phyloP scores from a whole-genome alignment of 495 filamentous ascomycete species.

The Talaromyces liani region DNA sequence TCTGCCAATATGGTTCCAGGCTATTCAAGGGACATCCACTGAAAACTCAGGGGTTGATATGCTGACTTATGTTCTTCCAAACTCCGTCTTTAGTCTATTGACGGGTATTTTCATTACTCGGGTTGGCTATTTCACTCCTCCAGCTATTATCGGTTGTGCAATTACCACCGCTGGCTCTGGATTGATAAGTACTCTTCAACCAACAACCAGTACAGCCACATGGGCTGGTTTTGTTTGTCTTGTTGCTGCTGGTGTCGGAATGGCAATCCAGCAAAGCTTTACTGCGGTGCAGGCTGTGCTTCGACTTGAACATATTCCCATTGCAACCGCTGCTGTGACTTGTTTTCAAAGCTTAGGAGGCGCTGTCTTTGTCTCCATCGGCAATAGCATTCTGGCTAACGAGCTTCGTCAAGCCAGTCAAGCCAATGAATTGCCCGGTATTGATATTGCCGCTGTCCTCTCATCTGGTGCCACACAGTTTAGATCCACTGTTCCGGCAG shows the following conservation, averaged over 20 bases:
- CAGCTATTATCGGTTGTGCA: conserved; percentile 47
- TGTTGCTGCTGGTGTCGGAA: conserved; percentile 45
- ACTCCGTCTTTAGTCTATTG: conserved; percentile 4
- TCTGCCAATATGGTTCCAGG: conserved; percentile 7
- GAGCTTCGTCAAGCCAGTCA: conserved; percentile 44
- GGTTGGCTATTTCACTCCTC: conserved; percentile 64
- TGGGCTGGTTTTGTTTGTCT: conserved; percentile 59
- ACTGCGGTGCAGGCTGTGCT: conserved; percentile 25
- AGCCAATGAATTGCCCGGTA: conserved; percentile 30
- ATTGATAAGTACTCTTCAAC: conserved; percentile 51
- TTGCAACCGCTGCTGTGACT: conserved; percentile 41
- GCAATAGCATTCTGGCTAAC: conserved; percentile 60
- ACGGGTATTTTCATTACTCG: conserved; percentile 46
- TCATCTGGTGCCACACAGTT: conserved; percentile 53
- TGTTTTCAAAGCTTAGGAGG: conserved; percentile 55
- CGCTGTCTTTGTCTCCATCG: conserved; percentile 56
- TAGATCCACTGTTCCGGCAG: conserved; percentile 28
- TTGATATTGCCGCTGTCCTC: conserved; percentile 39
- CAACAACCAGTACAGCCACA: conserved; percentile 24
- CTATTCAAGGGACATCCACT: conserved; percentile 6
- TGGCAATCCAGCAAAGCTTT: conserved; percentile 37
- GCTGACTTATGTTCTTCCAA: conserved; percentile 8
- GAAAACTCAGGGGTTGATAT: conserved; percentile 6
- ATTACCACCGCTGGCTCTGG: conserved; percentile 57
- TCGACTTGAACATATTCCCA: conserved; percentile 41